Conservation (phyloP, 2,329 filamentous ascomycete genomes). For the Aspergillus alliaceus region DNA sequence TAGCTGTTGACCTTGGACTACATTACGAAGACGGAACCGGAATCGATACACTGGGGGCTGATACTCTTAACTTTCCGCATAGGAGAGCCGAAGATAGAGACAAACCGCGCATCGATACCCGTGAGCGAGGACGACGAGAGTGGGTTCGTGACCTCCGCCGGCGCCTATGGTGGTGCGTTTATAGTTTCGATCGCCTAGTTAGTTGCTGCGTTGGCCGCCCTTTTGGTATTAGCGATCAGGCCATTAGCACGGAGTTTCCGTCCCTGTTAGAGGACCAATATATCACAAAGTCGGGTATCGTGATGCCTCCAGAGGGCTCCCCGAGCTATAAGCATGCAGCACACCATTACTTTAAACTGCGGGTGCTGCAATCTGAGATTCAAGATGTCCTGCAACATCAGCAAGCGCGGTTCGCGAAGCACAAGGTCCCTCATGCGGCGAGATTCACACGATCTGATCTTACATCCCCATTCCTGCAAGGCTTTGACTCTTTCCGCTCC, state of each 20-base stretch:
- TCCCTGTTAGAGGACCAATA: constrained; percentile 83
- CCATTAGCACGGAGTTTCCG: constrained; percentile 93
- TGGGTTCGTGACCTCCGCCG: constrained; percentile 84
- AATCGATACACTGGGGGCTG: constrained; percentile 51
- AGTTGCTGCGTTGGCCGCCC: constrained; percentile 91
- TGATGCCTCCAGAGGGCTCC: constrained; percentile 59
- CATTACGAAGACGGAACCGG: constrained; percentile 87
- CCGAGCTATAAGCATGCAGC: constrained; percentile 89
- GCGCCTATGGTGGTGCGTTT: constrained; percentile 95
- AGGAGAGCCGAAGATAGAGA: constrained; percentile 22
- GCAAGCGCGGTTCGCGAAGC: constrained; percentile 76
- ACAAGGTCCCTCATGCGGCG: constrained; percentile 60
- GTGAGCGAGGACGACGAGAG: constrained; percentile 68
- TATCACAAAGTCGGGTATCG: constrained; percentile 77
- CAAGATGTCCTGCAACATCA: constrained; percentile 91
- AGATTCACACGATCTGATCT: constrained; percentile 76
- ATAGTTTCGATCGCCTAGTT: constrained; percentile 91
- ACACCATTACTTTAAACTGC: constrained; percentile 87
- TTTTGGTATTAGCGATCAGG: constrained; percentile 93
- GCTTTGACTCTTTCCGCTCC: constrained; percentile 79
- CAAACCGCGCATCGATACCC: constrained; percentile 46
- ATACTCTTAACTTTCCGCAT: constrained; percentile 23
- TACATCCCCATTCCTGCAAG: constrained; percentile 79
- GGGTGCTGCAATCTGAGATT: constrained; percentile 90
- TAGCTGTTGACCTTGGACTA: constrained; percentile 87